Base-by-base conservation (phyloP, 2,329 filamentous ascomycete species). In the Chlorencoelia australis region DNA sequence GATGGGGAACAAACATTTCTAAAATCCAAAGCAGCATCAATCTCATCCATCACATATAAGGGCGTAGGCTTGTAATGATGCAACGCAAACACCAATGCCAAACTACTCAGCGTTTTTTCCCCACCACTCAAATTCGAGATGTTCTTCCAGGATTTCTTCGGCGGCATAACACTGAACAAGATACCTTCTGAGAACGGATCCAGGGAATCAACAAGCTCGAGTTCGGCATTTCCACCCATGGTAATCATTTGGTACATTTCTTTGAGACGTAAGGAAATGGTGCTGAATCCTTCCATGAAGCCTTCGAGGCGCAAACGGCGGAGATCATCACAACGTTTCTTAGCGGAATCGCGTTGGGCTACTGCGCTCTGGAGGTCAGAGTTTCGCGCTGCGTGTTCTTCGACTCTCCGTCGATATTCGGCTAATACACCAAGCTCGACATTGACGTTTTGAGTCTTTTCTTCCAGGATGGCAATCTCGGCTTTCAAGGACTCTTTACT, bases 171-270 rank as follows among this genome's bases (percentile, higher is more conserved):
- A 38, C 81, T 89, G 67, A 98, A 98, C 31, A 95, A 60, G 44
- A 98, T 96, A 17, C 91, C 91, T 61, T 98, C 91, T 5, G 83
- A 87, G 67, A 98, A 98, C 0, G 91, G 91, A 58, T 98, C 93
- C 3, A 98, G 68, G 13, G 82, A 89, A 65, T 98, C 91, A 26
- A 98, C 91, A 16, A 98, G 77, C 60, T 98, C 93, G 9, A 98
- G 74, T 64, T 98, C 91, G 0, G 91, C 91, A 53, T 98, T 98
- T 38, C 91, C 91, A 43, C 91, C 91, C 87, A 98, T 96, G 15
- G 91, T 98, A 59, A 98, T 98, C 88, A 98, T 95, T 59, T 98
- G 91, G 64, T 98, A 98, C 91, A 98, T 98, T 57, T 98, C 91
- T 67, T 98, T 98, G 30, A 98, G 70, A 1, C 89, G 82, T 16